phyloP scores from a whole-genome alignment of 2,329 filamentous ascomycete species.

The Penicillium sp. region DNA sequence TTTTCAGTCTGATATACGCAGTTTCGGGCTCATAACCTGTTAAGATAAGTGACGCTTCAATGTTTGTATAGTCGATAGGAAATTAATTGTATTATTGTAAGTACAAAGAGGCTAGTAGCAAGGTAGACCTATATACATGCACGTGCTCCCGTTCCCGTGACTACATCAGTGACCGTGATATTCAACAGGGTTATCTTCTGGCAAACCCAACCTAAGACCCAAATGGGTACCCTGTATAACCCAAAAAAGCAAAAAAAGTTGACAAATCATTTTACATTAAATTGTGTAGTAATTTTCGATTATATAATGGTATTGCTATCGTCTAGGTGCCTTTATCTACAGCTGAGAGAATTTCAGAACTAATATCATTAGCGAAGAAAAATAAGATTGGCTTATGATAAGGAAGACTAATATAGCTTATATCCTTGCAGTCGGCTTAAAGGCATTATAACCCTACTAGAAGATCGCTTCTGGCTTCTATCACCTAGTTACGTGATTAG shows the following conservation, averaged over 20 bases:
- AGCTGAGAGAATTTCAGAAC: neutral
- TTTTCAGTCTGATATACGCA: too few relatives aligned
- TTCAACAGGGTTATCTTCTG: neutral
- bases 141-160: too few relatives aligned
- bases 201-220: constrained; percentile 1
- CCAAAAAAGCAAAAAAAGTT: constrained; percentile 17
- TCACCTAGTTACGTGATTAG: neutral
- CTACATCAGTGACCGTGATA: too few relatives aligned
- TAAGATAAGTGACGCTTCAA: too few relatives aligned
- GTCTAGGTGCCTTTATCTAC: neutral
- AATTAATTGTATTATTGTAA: too few relatives aligned
- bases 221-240: neutral
- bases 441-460: too few relatives aligned
- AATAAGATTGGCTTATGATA: neutral
- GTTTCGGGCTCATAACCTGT: too few relatives aligned
- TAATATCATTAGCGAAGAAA: neutral
- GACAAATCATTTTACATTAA: constrained; percentile 14
- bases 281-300: constrained; percentile 17
- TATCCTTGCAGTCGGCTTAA: neutral
- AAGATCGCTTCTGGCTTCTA: too few relatives aligned
- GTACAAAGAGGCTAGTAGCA: too few relatives aligned
- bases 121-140: too few relatives aligned
- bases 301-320: constrained; percentile 10
- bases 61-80: too few relatives aligned
- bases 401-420: neutral